phyloP scores from a whole-genome alignment of 352 stramenopile genomes.

The Hyaloperonospora brassicae region DNA sequence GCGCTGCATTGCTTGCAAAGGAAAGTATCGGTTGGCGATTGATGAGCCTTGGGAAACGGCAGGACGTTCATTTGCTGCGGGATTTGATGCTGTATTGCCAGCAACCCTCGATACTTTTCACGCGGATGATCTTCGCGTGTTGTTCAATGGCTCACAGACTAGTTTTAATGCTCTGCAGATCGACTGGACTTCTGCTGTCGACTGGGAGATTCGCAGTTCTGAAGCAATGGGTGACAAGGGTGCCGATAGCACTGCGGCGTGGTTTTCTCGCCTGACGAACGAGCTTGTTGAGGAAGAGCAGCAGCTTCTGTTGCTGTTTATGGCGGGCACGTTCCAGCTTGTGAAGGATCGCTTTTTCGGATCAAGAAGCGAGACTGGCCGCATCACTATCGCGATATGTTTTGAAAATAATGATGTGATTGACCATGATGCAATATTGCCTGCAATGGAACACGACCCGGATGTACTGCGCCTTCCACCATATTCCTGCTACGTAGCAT shows the following conservation, averaged over 20 bases:
- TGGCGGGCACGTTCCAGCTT: constrained; percentile 37
- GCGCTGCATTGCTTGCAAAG: constrained; percentile 26
- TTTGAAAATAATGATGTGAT: constrained; percentile 9
- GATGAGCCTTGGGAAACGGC: constrained; percentile 21
- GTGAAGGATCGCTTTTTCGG: constrained; percentile 42
- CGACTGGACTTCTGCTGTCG: constrained; percentile 31
- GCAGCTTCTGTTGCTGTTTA: constrained; percentile 45
- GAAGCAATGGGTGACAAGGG: constrained; percentile 12
- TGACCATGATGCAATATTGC: constrained; percentile 27
- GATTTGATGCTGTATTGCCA: constrained; percentile 51
- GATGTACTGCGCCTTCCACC: constrained; percentile 38
- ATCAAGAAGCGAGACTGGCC: constrained; percentile 7
- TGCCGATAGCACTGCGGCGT: constrained; percentile 19
- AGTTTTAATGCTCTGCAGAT: constrained; percentile 31
- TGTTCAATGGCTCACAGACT: constrained; percentile 35
- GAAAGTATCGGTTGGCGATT: constrained; percentile 13
- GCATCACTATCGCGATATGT: constrained; percentile 18
- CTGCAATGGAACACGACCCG: constrained; percentile 30
- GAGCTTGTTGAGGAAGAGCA: constrained; percentile 59
- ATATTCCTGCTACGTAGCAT: constrained; percentile 48
- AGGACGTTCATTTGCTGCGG: constrained; percentile 35
- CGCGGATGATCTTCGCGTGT: constrained; percentile 41
- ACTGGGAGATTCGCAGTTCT: constrained; percentile 25
- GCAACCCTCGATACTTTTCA: constrained; percentile 42
- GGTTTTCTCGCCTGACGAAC: constrained; percentile 38